Evolutionary conservation across 257 asterid species (phyloP).

Genomic region (Nicotiana obtusifolia): DNA sequence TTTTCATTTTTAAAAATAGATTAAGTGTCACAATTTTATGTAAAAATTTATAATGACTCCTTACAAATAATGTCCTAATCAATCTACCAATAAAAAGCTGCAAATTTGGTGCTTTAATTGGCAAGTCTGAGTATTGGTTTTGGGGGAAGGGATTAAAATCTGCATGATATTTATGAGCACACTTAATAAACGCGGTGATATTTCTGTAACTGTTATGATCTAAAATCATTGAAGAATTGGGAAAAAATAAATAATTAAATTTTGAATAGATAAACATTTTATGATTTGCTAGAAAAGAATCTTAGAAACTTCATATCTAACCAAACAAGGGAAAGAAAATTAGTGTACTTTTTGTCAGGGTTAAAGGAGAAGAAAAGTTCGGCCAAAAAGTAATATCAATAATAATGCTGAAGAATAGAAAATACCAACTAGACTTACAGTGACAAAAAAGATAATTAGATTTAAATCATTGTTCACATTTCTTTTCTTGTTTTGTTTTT

Average conservation of each 20-base stretch:
- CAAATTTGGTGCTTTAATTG: not conserved
- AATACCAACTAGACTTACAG: not conserved
- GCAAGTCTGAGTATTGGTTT: not conserved
- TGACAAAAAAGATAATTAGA: not conserved
- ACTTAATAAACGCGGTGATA: not conserved
- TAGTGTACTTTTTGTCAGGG: not conserved
- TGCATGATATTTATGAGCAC: not conserved
- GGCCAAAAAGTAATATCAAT: not conserved
- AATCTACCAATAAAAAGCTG: not conserved
- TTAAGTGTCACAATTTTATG: not conserved
- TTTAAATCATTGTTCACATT: not conserved
- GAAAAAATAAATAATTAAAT: not conserved
- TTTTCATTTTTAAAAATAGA: not conserved
- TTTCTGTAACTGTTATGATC: not conserved
- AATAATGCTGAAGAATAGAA: not conserved
- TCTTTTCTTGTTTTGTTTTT: not conserved
- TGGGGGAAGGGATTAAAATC: not conserved
- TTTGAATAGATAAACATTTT: too few species aligned
- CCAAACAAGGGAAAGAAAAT: not conserved
- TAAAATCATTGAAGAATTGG: not conserved
- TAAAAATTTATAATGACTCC: not conserved
- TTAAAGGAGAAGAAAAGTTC: not conserved
- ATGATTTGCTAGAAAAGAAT: too few species aligned
- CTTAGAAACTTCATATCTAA: not conserved
- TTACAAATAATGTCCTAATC: not conserved